Conservation (phyloP, 441 rosid species). For the Hypseocharis bilobata region DNA sequence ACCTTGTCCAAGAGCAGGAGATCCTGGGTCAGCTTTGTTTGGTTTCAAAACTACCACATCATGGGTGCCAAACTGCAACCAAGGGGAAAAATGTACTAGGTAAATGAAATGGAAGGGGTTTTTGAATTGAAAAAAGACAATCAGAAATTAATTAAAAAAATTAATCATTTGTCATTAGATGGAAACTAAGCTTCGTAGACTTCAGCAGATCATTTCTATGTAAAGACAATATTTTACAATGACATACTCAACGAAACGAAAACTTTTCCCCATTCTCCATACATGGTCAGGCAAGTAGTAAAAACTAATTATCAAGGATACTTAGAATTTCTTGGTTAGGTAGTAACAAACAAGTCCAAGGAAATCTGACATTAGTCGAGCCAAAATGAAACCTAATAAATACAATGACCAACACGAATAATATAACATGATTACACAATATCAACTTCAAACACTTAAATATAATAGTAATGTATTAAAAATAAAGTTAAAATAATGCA, state of each 20-base stretch:
- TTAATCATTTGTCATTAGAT: background rate
- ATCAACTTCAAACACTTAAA: background rate
- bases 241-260: background rate
- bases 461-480: background rate
- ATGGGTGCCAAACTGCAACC: constrained; percentile 67
- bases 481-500: background rate
- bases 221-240: background rate
- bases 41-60: constrained; percentile 83
- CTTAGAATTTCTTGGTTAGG: too few relatives aligned
- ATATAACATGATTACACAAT: background rate
- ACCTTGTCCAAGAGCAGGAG: constrained; percentile 89
- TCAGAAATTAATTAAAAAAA: background rate
- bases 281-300: background rate
- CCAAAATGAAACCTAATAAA: background rate
- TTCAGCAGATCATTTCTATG: background rate
- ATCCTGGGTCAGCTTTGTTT: constrained; percentile 71
- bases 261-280: background rate
- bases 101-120: background rate
- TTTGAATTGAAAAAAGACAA: constrained; percentile 5
- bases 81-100: constrained; percentile 2
- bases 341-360: background rate
- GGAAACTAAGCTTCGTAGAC: constrained; percentile 1
- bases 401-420: background rate
- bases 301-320: background rate
- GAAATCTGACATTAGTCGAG: background rate